Base-by-base conservation (phyloP, 257 asterid genomes). In the Solanum arcanum region DNA sequence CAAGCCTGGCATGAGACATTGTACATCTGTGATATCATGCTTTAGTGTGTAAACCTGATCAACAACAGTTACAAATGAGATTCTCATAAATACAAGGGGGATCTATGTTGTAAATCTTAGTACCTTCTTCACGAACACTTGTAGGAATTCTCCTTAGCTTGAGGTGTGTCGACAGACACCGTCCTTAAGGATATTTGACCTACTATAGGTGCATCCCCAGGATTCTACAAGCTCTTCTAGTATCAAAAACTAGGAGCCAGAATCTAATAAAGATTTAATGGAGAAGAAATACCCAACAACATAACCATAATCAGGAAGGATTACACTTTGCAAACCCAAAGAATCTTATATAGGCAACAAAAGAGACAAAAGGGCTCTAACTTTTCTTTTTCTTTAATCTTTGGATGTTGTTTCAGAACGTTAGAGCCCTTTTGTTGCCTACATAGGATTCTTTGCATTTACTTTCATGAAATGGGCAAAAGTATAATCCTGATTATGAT, bases 1-100 rank as follows among this genome's bases (percentile, higher is more conserved):
- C 64, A 96, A 88, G 47, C 98, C 99, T 5, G 98, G 99, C 97
- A 95, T 95, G 86, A 96, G 95, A 77, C 93, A 93, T 46, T 92
- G 98, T 88, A 92, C 98, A 83, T 91, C 92, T 4, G 92, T 92
- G 89, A 94, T 88, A 16, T 96, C 99, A 46, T 96, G 98, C 91
- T 96, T 95, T 47, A 95, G 86, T 52, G 98, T 94, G 91, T 95
- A 96, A 64, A 95, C 94, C 98, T 95, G 90, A 59, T 78, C n/a
- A n/a, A 31, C 9, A 86, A 44, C 70, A 62, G 23, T 13, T 60
- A 6, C 31, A 44, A 52, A 68, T 74, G 18, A 73, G 75, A 81
- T 39, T 60, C 14, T 20, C 21, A 78, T 33, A 23, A 56, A 35
- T 42, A n/a, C 10, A 29, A 49, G 29, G 81, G 59, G 41, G 31